Evolutionary conservation across 2,329 filamentous ascomycete species (phyloP).

Genomic region (Pseudogymnoascus sp.): DNA sequence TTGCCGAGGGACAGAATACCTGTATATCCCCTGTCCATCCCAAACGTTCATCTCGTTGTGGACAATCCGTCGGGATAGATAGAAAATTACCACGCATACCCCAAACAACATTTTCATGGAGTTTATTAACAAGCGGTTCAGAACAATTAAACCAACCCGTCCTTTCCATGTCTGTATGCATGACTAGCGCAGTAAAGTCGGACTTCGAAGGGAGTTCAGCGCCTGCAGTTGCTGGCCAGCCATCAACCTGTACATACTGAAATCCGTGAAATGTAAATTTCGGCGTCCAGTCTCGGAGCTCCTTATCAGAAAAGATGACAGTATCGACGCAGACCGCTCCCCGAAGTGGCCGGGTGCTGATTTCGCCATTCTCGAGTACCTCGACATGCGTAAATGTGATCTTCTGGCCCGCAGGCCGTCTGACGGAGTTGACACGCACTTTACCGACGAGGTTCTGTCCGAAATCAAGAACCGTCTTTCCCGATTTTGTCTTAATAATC

Average conservation of each 20-base stretch:
- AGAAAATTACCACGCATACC: conserved; percentile 41
- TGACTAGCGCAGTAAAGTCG: neutral
- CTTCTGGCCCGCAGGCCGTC: conserved; percentile 32
- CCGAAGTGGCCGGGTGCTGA: conserved; percentile 35
- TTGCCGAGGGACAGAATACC: conserved; percentile 37
- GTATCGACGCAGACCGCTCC: conserved; percentile 33
- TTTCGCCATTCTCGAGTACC: conserved; percentile 37
- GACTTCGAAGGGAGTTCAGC: neutral
- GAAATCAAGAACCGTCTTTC: conserved; percentile 45
- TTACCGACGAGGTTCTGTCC: conserved; percentile 51
- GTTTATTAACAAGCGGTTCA: conserved; percentile 31
- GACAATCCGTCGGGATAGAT: conserved; percentile 40
- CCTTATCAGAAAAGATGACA: conserved; percentile 27
- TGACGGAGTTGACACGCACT: conserved; percentile 34
- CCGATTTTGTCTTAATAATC: conserved; percentile 32
- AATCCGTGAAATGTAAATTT: conserved; percentile 37
- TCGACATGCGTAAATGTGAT: conserved; percentile 40
- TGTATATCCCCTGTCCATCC: conserved; percentile 43
- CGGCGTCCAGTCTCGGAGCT: conserved; percentile 33
- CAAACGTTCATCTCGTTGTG: conserved; percentile 40
- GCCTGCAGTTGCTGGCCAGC: conserved; percentile 25
- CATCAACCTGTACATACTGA: conserved; percentile 34
- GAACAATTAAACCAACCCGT: conserved; percentile 36
- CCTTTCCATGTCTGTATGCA: conserved; percentile 12
- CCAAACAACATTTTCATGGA: conserved; percentile 41